Evolutionary conservation across 2,329 filamentous ascomycete species (phyloP), one percentile per base, ranked within the genome.

Genomic region (Fusarium annulatum): DNA sequence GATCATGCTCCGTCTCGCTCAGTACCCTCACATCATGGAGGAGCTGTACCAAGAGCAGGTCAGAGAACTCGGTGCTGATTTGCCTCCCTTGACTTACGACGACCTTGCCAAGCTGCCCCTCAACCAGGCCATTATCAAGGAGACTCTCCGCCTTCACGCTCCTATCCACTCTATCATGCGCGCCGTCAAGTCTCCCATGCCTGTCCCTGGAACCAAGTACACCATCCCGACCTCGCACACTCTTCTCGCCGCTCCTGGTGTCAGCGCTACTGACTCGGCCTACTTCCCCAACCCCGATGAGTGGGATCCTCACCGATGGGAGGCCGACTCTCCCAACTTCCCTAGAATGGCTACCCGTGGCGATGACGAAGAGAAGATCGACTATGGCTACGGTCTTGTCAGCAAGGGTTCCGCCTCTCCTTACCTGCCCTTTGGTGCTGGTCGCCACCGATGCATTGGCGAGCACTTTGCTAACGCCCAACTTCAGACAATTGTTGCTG

Each of bases 401-500:
- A 95, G 91, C 87, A 97, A 98, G 87, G 96, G 96, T 63, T 92
- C 94, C 19, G 90, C 90, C 67, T 97, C 93, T 59, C 95, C 96
- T 1, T 98, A 98, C 82, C 89, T 98, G 53, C 96, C 96, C 4
- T 98, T 98, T 80, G 96, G 96, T 66, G 96, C 95, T 36, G 96
- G 96, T 46, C 88, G 96, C 76, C 96, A 98, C 84, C 89, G 96
- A 75, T 98, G 96, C 84, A 98, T 98, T 80, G 96, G 96, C 74
- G 96, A 98, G 87, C 94, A 97, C 80, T 98, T 98, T 82, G 96
- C 96, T 76, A 97, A 97, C 81, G 88, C 97, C 65, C 96, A 98
- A 85, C 87, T 98, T 71, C 92, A 95, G 81, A 95, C 94, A 49
- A 97, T 98, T 75, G 86, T 92, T 18, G 94, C 92, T 57, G 91